Conservation (phyloP, 202 grass and related monocot species). For the Brachypodium distachyon region DNA sequence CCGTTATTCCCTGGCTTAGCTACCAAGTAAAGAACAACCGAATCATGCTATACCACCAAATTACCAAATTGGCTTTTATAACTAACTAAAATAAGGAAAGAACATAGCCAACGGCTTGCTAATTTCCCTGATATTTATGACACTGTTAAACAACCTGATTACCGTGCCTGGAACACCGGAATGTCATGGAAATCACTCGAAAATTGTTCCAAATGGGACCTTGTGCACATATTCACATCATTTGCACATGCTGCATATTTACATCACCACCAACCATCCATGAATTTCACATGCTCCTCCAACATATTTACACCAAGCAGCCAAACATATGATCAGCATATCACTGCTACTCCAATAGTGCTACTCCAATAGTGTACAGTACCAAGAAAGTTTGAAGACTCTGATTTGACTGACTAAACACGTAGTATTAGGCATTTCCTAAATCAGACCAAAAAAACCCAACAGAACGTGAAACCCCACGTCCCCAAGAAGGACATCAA, state of each 20-base stretch:
- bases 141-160: background rate
- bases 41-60: background rate
- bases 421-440: background rate
- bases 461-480: background rate
- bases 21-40: background rate
- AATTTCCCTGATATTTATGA: background rate
- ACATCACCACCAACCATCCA: background rate
- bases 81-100: background rate
- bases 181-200: background rate
- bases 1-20: background rate
- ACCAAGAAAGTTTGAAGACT: background rate
- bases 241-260: background rate
- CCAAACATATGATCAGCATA: background rate
- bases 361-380: background rate
- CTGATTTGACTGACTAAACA: background rate
- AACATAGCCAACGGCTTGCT: background rate
- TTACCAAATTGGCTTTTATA: no score
- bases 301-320: background rate
- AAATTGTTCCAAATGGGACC: background rate
- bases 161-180: background rate
- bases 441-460: background rate
- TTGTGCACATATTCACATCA: background rate
- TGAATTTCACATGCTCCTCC: no score
- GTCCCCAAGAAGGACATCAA: background rate
- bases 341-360: background rate